Percentiles rank a stretch among this genome's conserved stretches.
These are phyloP conservation scores for Chlorella variabilis DNA, from an alignment of 163 green algal species.

Conservation along the genomic window DNA sequence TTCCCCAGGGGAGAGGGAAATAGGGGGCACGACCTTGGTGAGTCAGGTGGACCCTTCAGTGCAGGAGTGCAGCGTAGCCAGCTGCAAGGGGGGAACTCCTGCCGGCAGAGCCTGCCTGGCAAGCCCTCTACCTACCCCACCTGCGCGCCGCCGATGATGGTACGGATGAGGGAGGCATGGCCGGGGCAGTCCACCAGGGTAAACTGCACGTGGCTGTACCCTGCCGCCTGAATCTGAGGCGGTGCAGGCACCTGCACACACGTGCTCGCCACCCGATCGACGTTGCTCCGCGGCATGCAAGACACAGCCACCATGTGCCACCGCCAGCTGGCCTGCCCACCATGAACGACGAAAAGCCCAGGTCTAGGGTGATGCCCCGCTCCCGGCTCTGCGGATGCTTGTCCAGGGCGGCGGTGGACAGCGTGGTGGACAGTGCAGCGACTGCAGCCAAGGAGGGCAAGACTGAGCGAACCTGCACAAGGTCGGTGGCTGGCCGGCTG, in stretches of 20 bases:
- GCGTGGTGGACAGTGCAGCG: constrained; percentile 83
- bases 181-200: constrained; percentile 98
- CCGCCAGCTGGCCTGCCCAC: constrained; percentile 31
- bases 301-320: constrained; percentile 1
- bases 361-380: constrained; percentile 96
- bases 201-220: constrained; percentile 84
- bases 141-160: constrained; percentile 90
- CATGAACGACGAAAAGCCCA: constrained; percentile 95
- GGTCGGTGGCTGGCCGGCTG: too few relatives aligned
- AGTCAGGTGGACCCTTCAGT: neutral
- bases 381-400: constrained; percentile 95
- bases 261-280: too few relatives aligned
- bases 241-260: constrained; percentile 66
- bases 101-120: too few relatives aligned
- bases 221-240: constrained; percentile 55
- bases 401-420: constrained; percentile 97
- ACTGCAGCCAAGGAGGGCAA: constrained; percentile 64
- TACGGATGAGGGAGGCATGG: constrained; percentile 92
- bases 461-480: too few relatives aligned
- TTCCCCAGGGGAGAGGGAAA: neutral
- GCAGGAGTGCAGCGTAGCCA: too few relatives aligned
- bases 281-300: neutral
- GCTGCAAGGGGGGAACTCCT: too few relatives aligned
- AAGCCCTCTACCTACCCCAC: neutral
- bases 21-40: neutral